Evolutionary conservation across 2,329 filamentous ascomycete genomes (phyloP).

Genomic region (Metarhizium guizhouense): DNA sequence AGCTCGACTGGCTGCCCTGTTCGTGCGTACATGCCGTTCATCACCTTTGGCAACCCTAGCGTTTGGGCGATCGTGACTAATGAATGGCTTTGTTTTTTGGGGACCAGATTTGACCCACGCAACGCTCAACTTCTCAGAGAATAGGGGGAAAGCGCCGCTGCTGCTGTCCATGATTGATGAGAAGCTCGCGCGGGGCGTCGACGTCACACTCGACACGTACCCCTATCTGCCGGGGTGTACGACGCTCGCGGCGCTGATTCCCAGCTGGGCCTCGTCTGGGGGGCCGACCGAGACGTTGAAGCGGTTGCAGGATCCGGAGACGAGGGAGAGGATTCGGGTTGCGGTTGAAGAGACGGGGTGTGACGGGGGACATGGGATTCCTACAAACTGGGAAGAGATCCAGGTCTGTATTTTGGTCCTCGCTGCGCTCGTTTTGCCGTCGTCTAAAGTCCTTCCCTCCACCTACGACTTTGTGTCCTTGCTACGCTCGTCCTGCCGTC

Average conservation of each 20-base stretch:
- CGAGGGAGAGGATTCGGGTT: conserved; percentile 13
- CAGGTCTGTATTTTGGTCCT: conserved; percentile 7
- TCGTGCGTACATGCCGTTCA: conserved; percentile 6
- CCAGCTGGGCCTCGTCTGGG: conserved; percentile 15
- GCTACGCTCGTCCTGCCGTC: background rate
- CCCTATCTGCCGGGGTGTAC: conserved; percentile 16
- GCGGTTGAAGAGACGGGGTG: conserved; percentile 15
- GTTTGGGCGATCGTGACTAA: too few species aligned
- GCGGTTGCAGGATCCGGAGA: conserved; percentile 10
- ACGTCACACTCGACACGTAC: conserved; percentile 16
- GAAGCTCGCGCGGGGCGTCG: conserved; percentile 9
- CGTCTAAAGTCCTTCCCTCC: background rate
- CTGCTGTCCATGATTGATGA: conserved; percentile 14
- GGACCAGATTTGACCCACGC: conserved; percentile 14
- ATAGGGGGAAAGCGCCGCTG: conserved; percentile 13
- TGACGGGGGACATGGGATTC: conserved; percentile 17
- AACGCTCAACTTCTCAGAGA: conserved; percentile 15
- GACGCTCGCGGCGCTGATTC: conserved; percentile 13
- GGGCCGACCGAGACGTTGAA: conserved; percentile 13
- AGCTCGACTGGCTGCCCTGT: conserved; percentile 15
- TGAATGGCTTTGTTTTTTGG: too few species aligned
- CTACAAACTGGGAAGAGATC: conserved; percentile 17
- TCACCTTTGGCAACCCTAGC: too few species aligned
- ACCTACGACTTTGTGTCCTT: background rate
- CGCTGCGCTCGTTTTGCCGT: background rate